phyloP scores from a whole-genome alignment of 129 eudicot species.

The Flaveria trinervia region DNA sequence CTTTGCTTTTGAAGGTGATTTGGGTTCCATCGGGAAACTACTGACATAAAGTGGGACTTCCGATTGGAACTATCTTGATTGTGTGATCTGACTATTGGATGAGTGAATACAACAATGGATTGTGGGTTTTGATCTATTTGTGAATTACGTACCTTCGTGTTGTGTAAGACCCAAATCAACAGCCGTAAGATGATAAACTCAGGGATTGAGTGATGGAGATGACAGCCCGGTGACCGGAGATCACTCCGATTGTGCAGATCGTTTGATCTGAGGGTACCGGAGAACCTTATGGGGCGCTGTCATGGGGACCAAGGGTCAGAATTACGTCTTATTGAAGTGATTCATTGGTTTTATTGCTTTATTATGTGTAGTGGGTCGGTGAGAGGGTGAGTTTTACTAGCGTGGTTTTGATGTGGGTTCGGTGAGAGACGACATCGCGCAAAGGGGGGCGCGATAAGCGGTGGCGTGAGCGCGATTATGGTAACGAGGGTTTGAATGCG shows the following conservation, averaged over 20 bases:
- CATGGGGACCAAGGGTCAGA: slow-evolving; percentile 20
- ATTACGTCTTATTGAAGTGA: neutral
- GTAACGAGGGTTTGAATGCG: too few relatives aligned
- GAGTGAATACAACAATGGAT: neutral
- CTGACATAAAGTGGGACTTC: neutral
- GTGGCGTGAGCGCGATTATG: too few relatives aligned
- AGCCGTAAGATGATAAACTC: neutral
- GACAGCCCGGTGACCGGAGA: slow-evolving; percentile 4
- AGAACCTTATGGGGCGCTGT: slow-evolving; percentile 5
- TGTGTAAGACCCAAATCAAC: neutral
- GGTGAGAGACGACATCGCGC: too few relatives aligned
- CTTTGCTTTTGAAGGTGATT: slow-evolving; percentile 68
- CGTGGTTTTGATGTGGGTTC: too few relatives aligned
- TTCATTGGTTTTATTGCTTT: too few relatives aligned
- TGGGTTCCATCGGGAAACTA: slow-evolving; percentile 58
- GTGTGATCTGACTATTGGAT: slow-evolving; percentile 11
- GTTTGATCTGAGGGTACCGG: neutral
- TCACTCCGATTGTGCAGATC: slow-evolving; percentile 26
- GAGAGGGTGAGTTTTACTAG: too few relatives aligned
- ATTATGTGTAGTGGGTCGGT: too few relatives aligned
- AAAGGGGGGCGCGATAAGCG: too few relatives aligned
- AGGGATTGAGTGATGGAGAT: neutral
- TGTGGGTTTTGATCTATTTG: neutral
- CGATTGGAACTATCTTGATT: neutral
- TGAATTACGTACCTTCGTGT: slow-evolving; percentile 25